Base-by-base conservation (phyloP, 139 green algal species). In the Penium margaritaceum region DNA sequence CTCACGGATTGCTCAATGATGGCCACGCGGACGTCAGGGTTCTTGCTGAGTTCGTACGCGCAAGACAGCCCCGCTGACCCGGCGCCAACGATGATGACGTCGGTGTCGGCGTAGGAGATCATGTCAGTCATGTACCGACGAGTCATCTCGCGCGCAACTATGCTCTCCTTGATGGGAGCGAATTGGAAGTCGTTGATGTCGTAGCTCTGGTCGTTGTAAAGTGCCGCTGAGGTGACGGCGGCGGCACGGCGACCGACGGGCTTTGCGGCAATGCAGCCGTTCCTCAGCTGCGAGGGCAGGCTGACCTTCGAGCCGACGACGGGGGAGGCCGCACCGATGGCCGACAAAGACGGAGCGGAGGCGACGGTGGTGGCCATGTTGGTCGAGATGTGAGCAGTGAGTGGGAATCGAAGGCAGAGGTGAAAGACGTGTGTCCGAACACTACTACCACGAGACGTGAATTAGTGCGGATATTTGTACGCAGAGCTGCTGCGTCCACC, bases 41-140 rank as follows among this genome's bases (percentile, higher is more conserved):
- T 80, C 87, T 95, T 96, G 81, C 81, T 87, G 12, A 98, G 86
- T 89, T 98, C 93, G 51, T 95, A 98, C 0, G 93, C 93, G 81
- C 88, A 95, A 1, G 87, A 86, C 19, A 98, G 89, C 57, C 93
- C 93, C 7, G 90, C 88, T 55, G 79, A 78, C 5, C 79, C 74
- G 34, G 89, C 90, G 27, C 90, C 90, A 24, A 87, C 81, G 62
- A 95, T 89, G 6, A 90, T 74, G 30, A 88, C 85, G 35, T 93
- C 87, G 17, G 78, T 74, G 70, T 93, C 89, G 7, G 93, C 92
- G 58, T 91, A 91, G 32, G 88, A 80, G 72, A 96, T 74, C 74
- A 97, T 75, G 77, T 96, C 91, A 12, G 84, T 85, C 78, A 97
- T 95, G 90, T 97, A 97, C 58, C 92, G 85, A 14, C 69, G 47